Conservation (phyloP, 805 yeast genomes). For the Barnettozyma pratensis region DNA sequence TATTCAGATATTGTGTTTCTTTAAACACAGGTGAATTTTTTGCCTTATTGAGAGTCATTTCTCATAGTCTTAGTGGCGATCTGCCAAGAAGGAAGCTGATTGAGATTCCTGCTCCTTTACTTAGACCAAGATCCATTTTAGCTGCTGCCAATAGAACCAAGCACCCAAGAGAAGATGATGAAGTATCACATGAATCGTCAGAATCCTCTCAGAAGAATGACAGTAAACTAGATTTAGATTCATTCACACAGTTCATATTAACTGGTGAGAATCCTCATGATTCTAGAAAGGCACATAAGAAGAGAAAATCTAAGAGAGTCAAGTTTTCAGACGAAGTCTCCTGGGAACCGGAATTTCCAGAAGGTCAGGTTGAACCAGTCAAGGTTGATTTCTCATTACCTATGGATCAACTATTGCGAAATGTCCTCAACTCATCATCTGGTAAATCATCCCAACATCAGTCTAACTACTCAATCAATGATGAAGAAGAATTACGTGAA, state of each 20-base stretch:
- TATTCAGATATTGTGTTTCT: constrained; percentile 49
- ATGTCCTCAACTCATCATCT: constrained; percentile 30
- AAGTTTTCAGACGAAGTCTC: constrained; percentile 63
- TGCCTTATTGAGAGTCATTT: constrained; percentile 73
- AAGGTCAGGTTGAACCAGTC: constrained; percentile 19
- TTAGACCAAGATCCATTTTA: constrained; percentile 76
- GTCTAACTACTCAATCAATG: constrained; percentile 45
- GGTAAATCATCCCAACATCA: constrained; percentile 27
- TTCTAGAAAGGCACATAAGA: constrained; percentile 20
- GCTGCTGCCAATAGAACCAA: constrained; percentile 54
- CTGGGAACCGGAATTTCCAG: constrained; percentile 13
- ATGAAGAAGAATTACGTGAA: constrained; percentile 64
- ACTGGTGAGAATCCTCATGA: constrained; percentile 71
- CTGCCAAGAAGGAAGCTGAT: constrained; percentile 53
- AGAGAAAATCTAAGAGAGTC: constrained; percentile 50
- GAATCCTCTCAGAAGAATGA: neutral
- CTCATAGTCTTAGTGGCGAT: constrained; percentile 53
- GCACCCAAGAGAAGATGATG: constrained; percentile 35
- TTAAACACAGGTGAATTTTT: constrained; percentile 88
- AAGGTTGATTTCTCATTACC: constrained; percentile 60
- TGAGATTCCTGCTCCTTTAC: constrained; percentile 55
- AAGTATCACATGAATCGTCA: constrained; percentile 18
- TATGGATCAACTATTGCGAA: constrained; percentile 65
- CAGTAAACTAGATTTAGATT: constrained; percentile 67
- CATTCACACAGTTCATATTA: constrained; percentile 76